A percentile compares a stretch with the other conserved stretches of the same genome.
Evolutionary conservation across 352 stramenopile species (phyloP).

Genomic region (Pythium apleroticum): DNA sequence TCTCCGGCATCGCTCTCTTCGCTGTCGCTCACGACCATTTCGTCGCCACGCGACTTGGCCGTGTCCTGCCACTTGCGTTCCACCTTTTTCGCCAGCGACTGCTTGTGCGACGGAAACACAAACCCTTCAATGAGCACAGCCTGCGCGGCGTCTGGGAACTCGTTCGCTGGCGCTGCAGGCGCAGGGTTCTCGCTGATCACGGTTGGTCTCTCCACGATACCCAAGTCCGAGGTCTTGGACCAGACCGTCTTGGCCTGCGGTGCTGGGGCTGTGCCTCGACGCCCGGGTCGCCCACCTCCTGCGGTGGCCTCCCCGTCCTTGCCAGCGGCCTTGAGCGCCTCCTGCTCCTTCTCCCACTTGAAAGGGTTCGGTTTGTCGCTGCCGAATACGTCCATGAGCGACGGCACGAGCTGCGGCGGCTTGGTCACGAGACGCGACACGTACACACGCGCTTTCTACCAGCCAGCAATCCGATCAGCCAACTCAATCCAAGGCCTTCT

Average conservation of each 20-base stretch:
- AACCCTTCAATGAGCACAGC: conserved; percentile 82
- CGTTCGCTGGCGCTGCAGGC: conserved; percentile 34
- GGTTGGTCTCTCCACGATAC: conserved; percentile 57
- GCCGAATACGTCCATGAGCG: conserved; percentile 75
- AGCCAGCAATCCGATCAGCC: not conserved
- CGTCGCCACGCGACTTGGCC: conserved; percentile 30
- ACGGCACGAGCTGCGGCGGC: conserved; percentile 81
- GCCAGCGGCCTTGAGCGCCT: conserved; percentile 7
- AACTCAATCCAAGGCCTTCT: not conserved
- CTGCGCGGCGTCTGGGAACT: conserved; percentile 58
- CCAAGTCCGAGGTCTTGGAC: conserved; percentile 72
- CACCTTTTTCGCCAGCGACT: conserved; percentile 70
- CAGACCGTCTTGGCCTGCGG: conserved; percentile 66
- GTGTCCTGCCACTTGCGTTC: conserved; percentile 40
- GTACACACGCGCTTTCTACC: conserved; percentile 70
- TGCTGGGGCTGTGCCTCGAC: not conserved
- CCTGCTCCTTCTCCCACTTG: conserved; percentile 41
- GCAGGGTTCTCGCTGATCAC: conserved; percentile 48
- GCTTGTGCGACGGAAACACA: conserved; percentile 81
- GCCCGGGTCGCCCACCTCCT: not conserved
- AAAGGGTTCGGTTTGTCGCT: conserved; percentile 73
- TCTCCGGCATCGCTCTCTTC: conserved; percentile 51
- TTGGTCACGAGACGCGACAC: conserved; percentile 67
- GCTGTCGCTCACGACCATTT: conserved; percentile 73
- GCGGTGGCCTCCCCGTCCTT: not conserved